These are phyloP conservation scores for Suillus alpinus DNA, from an alignment of 768 basidiomycete genomes.

Conservation along the genomic window DNA sequence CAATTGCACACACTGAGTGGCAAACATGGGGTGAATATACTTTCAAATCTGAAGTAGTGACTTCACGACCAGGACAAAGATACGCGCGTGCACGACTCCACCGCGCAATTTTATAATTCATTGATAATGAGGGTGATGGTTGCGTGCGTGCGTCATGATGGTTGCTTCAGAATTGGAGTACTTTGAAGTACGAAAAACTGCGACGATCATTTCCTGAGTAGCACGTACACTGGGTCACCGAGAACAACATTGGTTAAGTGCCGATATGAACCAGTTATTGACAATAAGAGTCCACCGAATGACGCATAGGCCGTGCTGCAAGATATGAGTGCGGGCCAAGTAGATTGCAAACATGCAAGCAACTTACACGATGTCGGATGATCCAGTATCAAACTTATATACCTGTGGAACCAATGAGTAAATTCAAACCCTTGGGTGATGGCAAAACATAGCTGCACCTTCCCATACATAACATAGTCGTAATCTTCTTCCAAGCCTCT, in stretches of 20 bases:
- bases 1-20: not conserved
- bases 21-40: not conserved
- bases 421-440: slow-evolving; percentile 1
- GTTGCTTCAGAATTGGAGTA: not conserved
- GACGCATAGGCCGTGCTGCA: slow-evolving; percentile 91
- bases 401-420: slow-evolving; percentile 4
- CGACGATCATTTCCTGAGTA: slow-evolving; percentile 67
- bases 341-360: slow-evolving; percentile 1
- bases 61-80: not conserved
- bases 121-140: not conserved
- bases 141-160: not conserved
- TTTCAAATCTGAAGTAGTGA: not conserved
- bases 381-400: not conserved
- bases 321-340: slow-evolving; percentile 3
- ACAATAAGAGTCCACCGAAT: slow-evolving; percentile 94
- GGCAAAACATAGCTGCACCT: slow-evolving; percentile 46
- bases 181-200: not conserved
- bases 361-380: slow-evolving; percentile 65
- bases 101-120: not conserved
- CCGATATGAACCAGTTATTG: slow-evolving; percentile 86
- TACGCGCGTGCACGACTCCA: not conserved
- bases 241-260: slow-evolving; percentile 91
- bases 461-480: slow-evolving; percentile 99
- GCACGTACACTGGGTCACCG: slow-evolving; percentile 88
- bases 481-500: slow-evolving; percentile 91